These are phyloP conservation scores for Silene conica DNA, from an alignment of 148 eudicot genomes.

Conservation along the genomic window DNA sequence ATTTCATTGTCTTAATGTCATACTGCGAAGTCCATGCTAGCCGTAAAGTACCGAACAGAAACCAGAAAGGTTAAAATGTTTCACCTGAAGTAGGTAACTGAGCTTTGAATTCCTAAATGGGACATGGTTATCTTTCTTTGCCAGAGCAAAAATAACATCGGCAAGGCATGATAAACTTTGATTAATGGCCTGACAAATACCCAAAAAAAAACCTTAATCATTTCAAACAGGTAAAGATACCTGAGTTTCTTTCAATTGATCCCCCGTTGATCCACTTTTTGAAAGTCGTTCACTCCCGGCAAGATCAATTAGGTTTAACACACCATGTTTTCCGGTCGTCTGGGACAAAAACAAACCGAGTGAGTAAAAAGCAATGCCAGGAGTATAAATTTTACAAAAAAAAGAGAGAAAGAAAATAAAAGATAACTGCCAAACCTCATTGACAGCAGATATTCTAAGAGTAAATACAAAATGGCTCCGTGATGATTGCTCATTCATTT, in stretches of 20 bases:
- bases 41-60: not conserved
- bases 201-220: not conserved
- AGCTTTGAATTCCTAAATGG: constrained; percentile 79
- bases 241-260: constrained; percentile 72
- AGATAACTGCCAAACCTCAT: constrained; percentile 43
- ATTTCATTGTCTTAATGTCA: too few species aligned
- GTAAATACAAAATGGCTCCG: constrained; percentile 90
- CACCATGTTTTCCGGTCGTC: constrained; percentile 76
- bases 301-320: constrained; percentile 69
- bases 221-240: constrained; percentile 20
- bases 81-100: constrained; percentile 74
- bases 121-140: constrained; percentile 80
- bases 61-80: not conserved
- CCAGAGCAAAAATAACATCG: constrained; percentile 67
- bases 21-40: not conserved
- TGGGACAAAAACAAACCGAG: constrained; percentile 16
- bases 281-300: constrained; percentile 85
- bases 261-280: constrained; percentile 81
- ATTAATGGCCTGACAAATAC: constrained; percentile 50
- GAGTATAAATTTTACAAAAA: not conserved
- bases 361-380: not conserved
- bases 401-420: not conserved
- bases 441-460: constrained; percentile 59
- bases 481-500: constrained; percentile 83
- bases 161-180: constrained; percentile 68